Evolutionary conservation across 2,329 filamentous ascomycete genomes (phyloP), one percentile per base, ranked within the genome.

Genomic region (Paraconiothyrium sp.): DNA sequence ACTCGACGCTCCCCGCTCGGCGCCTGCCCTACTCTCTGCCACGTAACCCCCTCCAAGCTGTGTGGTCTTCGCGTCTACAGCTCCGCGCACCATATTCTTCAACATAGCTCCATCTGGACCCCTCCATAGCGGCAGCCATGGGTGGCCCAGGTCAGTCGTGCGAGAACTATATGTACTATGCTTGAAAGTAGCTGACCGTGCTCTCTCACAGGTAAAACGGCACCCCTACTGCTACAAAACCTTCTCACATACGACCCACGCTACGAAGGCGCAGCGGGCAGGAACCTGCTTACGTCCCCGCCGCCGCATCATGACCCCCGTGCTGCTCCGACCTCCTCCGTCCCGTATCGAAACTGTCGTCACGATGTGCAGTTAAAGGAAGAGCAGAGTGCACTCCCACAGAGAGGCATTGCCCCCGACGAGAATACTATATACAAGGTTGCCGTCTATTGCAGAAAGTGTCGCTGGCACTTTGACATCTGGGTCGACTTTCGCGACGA

Each of bases 401-500:
- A 74, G 11, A 73, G 80, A 11, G 82, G 84, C 59, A 72, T 77
- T 34, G 70, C 76, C 35, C 74, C 79, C 39, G 74, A 78, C 61
- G 65, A 66, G 35, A 62, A 74, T 7, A 82, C 83, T 2, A 72
- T 81, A 50, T 88, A 86, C 72, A 87, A 84, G 66, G 80, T 90
- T 32, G 85, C 88, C 16, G 83, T 88, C 3, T 83, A 88, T 66
- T 92, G 90, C 76, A 78, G 82, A 59, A 82, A 80, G 61, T 92
- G 90, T 72, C 85, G 87, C 55, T 83, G 83, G 70, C 89, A 92
- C 76, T 79, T 90, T 47, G 83, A 88, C 66, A 72, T 92, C 24
- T 78, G 79, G 11, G 81, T 89, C 37, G 82, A 85, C 61, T 87
- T 85, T 66, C 79, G 78, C 30, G 69, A 71, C 13, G 73, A 79